Conservation (phyloP, 1,139 yeast genomes). For the Spathaspora sp. region DNA sequence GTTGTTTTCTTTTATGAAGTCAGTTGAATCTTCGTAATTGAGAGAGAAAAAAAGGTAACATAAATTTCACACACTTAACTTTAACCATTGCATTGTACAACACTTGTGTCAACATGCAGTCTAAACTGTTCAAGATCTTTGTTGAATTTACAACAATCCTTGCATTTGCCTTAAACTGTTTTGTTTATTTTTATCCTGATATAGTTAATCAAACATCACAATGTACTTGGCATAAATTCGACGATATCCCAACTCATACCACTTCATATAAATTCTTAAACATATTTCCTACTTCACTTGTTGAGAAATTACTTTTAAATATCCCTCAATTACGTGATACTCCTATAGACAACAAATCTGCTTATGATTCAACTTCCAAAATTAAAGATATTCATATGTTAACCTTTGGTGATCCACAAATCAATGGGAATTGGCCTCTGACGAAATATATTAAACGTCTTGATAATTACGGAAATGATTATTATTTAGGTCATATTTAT, state of each 20-base stretch:
- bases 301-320: constrained; percentile 27
- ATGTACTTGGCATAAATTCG: constrained; percentile 59
- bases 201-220: constrained; percentile 40
- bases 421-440: constrained; percentile 76
- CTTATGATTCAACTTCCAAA: constrained; percentile 10
- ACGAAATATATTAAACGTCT: constrained; percentile 74
- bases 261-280: constrained; percentile 13
- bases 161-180: constrained; percentile 20
- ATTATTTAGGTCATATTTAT: constrained; percentile 82
- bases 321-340: constrained; percentile 26
- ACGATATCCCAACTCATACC: constrained; percentile 11
- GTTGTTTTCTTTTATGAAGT: no score
- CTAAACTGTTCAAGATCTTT: not conserved
- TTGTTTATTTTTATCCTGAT: constrained; percentile 76
- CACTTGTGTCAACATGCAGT: not conserved
- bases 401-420: constrained; percentile 95
- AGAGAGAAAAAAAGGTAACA: not conserved
- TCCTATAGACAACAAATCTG: not conserved
- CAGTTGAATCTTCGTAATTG: not conserved
- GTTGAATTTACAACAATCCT: constrained; percentile 12
- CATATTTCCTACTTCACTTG: constrained; percentile 17
- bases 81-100: not conserved
- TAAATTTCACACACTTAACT: not conserved
- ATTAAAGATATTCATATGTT: constrained; percentile 59
- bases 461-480: constrained; percentile 87